These are phyloP conservation scores for Trichophyton simii DNA, from an alignment of 2,329 filamentous ascomycete species.

Conservation along the genomic window DNA sequence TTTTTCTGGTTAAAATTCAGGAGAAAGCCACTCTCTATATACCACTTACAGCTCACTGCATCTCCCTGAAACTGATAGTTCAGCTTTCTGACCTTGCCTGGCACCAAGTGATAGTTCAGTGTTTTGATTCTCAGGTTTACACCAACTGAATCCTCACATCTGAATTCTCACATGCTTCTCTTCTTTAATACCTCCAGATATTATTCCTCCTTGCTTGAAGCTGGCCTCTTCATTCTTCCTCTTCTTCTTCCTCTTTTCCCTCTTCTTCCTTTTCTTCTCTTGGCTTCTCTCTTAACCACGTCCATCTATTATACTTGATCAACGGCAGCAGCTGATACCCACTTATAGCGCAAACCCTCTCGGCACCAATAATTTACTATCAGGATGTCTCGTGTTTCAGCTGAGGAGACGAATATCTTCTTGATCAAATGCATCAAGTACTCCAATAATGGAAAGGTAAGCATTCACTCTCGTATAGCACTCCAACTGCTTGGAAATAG, in stretches of 20 bases:
- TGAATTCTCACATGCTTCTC: neutral
- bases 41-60: no score
- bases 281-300: neutral
- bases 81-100: neutral
- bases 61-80: neutral
- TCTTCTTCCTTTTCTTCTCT: neutral
- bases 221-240: neutral
- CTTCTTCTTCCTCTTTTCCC: neutral
- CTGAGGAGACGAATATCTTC: slow-evolving; percentile 52
- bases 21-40: no score
- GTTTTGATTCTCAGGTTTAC: no score
- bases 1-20: no score
- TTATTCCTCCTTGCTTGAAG: neutral
- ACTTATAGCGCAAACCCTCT: neutral
- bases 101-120: neutral
- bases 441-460: slow-evolving; percentile 48
- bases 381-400: slow-evolving; percentile 39
- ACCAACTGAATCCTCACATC: neutral
- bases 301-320: neutral
- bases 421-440: slow-evolving; percentile 53
- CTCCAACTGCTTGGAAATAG: neutral
- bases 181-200: neutral
- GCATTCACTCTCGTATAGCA: slow-evolving; percentile 9
- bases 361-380: neutral
- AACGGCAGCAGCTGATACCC: neutral